Base-by-base conservation (phyloP, 2,329 filamentous ascomycete species). In the Aureobasidium sp. region DNA sequence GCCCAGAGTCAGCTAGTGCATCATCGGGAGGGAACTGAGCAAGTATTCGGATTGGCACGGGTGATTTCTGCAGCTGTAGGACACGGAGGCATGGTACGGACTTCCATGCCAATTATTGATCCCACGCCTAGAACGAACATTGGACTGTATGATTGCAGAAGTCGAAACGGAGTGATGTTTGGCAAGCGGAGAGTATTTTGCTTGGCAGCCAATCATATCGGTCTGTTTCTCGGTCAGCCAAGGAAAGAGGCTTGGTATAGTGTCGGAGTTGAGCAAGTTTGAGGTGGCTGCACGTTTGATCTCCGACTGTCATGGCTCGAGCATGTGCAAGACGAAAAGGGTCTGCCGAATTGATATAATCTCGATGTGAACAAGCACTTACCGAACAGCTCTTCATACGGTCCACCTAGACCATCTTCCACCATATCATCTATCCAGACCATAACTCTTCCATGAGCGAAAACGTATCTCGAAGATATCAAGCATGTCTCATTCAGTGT, bases 251-350 rank as follows among this genome's bases (percentile, higher is more conserved):
- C 47, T 29, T 40, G 5, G 12, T 45, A 35, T 29, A 17, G 35
- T 31, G 19, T 35, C n/a, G 39, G 27, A 35, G 12, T 59, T 59
- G 56, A 59, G 56, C 56, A 59, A 49, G 56, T 59, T 59, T 59
- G 56, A 59, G 44, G 44, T 33, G 29, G 39, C 27, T 59, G 22
- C 33, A 53, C 49, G 49, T 53, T 40, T 53, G 33, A 44, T 44
- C 8, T 17, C 37, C 27, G 24, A 33, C n/a, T 19, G 39, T n/a
- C 52, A 56, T 56, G 52, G 24, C 52, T 33, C 19, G 5, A 44
- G 22, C 35, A 29, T 53, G 35, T 29, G 33, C 3, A 40, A 14
- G 35, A 5, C 29, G 19, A 17, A 11, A 17, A 31, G 12, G 27
- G 15, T 19, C 12, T 31, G 37, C 17, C 39, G 27, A 33, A 9